phyloP scores from a whole-genome alignment of 2,329 filamentous ascomycete species.

The Epichloe sylvatica region DNA sequence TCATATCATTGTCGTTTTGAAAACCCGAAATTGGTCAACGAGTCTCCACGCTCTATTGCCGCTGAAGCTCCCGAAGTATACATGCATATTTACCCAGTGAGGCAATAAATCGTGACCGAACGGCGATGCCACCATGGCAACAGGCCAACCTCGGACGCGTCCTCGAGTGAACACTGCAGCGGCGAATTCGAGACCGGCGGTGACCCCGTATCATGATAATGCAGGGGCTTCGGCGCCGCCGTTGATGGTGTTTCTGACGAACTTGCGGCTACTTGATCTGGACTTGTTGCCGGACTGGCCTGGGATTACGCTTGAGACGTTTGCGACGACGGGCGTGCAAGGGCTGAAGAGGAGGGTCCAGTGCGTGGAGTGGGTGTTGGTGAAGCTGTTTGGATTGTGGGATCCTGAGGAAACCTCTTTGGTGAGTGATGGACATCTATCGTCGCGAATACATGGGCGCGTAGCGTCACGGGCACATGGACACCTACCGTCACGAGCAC shows the following conservation, averaged over 20 bases:
- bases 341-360: slow-evolving; percentile 74
- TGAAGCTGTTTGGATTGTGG: slow-evolving; percentile 73
- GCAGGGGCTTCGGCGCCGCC: slow-evolving; percentile 8
- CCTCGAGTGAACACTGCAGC: slow-evolving; percentile 1
- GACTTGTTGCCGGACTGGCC: slow-evolving; percentile 71
- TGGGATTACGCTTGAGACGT: slow-evolving; percentile 52
- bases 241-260: slow-evolving; percentile 52
- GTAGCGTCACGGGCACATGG: neutral
- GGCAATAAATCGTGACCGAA: neutral
- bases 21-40: neutral
- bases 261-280: slow-evolving; percentile 69
- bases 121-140: slow-evolving; percentile 7
- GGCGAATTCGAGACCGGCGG: neutral
- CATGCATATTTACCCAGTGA: neutral
- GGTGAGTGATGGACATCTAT: slow-evolving; percentile 30
- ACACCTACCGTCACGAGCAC: neutral
- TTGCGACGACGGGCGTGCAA: slow-evolving; percentile 51
- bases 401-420: slow-evolving; percentile 61
- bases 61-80: neutral
- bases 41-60: neutral
- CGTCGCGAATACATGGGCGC: neutral
- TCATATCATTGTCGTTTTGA: neutral
- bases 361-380: slow-evolving; percentile 82
- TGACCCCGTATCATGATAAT: neutral
- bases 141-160: slow-evolving; percentile 7